Conservation (phyloP, 2,329 filamentous ascomycete species). For the Colletotrichum tropicicola region DNA sequence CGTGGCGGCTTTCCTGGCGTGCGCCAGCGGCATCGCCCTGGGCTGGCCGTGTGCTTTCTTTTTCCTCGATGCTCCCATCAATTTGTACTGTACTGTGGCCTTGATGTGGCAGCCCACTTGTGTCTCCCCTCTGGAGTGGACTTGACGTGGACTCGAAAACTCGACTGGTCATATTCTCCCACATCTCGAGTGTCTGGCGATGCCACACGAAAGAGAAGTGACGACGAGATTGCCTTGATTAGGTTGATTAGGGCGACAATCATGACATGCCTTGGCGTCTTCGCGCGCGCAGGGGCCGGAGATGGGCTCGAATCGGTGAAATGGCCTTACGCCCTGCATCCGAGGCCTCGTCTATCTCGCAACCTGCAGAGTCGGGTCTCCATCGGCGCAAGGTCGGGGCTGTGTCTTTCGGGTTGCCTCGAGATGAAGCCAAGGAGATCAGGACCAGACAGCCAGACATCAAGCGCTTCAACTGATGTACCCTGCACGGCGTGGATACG, state of each 20-base stretch:
- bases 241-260: neutral
- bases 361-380: neutral
- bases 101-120: neutral
- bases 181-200: neutral
- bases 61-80: constrained; percentile 4
- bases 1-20: constrained; percentile 15
- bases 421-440: neutral
- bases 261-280: neutral
- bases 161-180: neutral
- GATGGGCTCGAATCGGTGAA: neutral
- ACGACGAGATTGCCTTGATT: neutral
- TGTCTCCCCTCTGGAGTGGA: neutral
- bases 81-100: constrained; percentile 14
- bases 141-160: neutral
- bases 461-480: too few relatives aligned
- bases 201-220: neutral
- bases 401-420: neutral
- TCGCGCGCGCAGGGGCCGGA: neutral
- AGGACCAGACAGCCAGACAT: neutral
- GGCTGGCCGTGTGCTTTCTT: constrained; percentile 20
- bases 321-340: neutral
- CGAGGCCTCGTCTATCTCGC: neutral
- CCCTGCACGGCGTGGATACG: too few relatives aligned
- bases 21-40: constrained; percentile 14
- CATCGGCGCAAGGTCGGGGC: neutral